Evolutionary conservation across 1,139 yeast species (phyloP), one percentile per base, ranked within the genome.

Genomic region (Suhomyces wounanorum): DNA sequence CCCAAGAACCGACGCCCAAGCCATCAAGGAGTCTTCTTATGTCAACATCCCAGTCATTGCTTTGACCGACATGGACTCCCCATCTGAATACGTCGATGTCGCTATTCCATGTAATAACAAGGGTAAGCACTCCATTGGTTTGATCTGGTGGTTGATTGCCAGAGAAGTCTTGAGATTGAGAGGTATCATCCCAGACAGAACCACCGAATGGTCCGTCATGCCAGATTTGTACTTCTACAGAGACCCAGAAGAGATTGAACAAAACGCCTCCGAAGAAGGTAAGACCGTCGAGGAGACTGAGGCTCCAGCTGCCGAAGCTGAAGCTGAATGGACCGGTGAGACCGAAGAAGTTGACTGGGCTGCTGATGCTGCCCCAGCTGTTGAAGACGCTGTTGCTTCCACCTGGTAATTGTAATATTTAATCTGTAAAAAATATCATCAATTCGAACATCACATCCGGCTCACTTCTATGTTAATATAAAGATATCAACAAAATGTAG

Each of bases 141-240:
- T 94, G 77, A 85, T 94, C 87, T 94, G 99, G 99, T 94, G 96
- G 97, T 84, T 94, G 81, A 78, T 94, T 71, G 96, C 99, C 72
- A 91, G 99, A 84, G 99, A 94, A 84, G 98, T 94, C 71, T 87
- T 94, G 77, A 90, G 99, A 85, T 88, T 94, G 79, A 89, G 97
- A 84, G 99, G 99, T 75, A 87, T 92, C 75, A 82, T 94, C 69
- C 92, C 96, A 75, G 90, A 89, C 90, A 92, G 99, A 86, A 77
- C 89, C 67, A 89, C 95, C 78, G 89, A 88, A 77, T 94, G 99
- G 99, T 82, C 96, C 68, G 95, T 94, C 77, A 95, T 94, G 99
- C 98, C 98, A 81, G 99, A 94, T 84, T 87, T 92, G 81, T 94
- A 92, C 91, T 94, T 94, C 92, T 94, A 94, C 98, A 94, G 99